Base-by-base conservation (phyloP, 495 filamentous ascomycete species). In the Penicillium longicatenatum region DNA sequence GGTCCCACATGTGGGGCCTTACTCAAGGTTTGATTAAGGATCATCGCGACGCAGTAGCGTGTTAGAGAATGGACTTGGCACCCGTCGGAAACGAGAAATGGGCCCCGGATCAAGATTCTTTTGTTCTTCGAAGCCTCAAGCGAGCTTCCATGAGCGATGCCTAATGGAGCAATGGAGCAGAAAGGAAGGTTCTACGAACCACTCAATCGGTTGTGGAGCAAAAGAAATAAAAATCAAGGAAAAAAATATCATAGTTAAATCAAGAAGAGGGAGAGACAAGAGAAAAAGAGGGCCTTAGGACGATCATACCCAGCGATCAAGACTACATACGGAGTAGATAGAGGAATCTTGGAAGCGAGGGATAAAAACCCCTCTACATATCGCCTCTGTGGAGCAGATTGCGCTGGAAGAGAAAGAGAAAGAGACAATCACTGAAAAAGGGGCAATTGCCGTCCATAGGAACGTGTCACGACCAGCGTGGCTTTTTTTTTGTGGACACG, bases 21-120 rank as follows among this genome's bases (percentile, higher is more conserved):
- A 24, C 44, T 67, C 67, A 75, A 75, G 71, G 74, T 77, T 75
- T 75, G 50, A 77, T 77, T 75, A 77, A 75, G 74, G 74, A 73
- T 73, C 66, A 62, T 68, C 73, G 65, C 62, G 48, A 69, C 62
- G 55, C 60, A 46, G 66, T 73, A 75, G 71, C 60, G 70, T 50
- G 70, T 70, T 66, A 68, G 65, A 68, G 59, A 50, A 55, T 57
- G 26, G 33, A 47, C 74, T 74, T 74, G 74, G 73, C 70, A 54
- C 54, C 61, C 46, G 49, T 62, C 58, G 55, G 48, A 59, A 57
- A 39, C 43, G 48, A 53, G 47, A 12, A 49, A 48, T 26, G 20
- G 39, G 43, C 39, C 54, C 62, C 54, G 60, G 65, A 71, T 65
- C 61, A 56, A 33, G 55, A 48, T 65, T 63, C 29, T 50, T 58